These are phyloP conservation scores for Mortierella sp. DNA, from an alignment of 371 early-diverging fungal genomes.

Conservation along the genomic window DNA sequence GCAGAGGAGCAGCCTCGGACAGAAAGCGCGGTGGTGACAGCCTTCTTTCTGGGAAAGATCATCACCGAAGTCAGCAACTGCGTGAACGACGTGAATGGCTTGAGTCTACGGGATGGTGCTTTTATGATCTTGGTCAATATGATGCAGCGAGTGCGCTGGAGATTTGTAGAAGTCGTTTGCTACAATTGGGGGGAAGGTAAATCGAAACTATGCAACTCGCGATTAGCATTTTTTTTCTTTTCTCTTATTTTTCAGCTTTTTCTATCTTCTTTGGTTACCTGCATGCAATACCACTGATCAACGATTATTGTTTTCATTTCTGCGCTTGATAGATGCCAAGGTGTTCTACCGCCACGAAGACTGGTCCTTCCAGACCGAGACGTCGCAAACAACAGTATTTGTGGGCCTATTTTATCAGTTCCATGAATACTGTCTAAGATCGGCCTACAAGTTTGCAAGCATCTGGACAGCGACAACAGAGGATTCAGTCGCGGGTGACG, in stretches of 20 bases:
- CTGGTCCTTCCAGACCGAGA: constrained; percentile 84
- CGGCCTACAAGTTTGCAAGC: constrained; percentile 69
- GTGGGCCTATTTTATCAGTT: constrained; percentile 77
- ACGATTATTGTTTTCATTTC: constrained; percentile 23
- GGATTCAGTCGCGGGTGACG: constrained; percentile 27
- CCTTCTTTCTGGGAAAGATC: constrained; percentile 66
- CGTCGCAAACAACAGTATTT: constrained; percentile 72
- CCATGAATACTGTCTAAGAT: constrained; percentile 76
- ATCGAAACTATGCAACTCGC: background rate
- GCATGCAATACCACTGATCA: constrained; percentile 21
- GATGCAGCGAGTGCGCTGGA: constrained; percentile 66
- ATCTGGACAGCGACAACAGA: constrained; percentile 62
- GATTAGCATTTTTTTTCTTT: constrained; percentile 20
- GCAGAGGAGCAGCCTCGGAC: constrained; percentile 54
- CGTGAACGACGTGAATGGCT: constrained; percentile 66
- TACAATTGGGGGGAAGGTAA: constrained; percentile 69
- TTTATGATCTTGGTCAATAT: constrained; percentile 64
- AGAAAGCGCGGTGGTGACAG: constrained; percentile 68
- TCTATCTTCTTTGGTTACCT: background rate
- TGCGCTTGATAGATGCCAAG: constrained; percentile 72
- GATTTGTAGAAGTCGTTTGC: constrained; percentile 67
- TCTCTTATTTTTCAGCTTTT: constrained; percentile 17
- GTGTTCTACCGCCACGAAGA: constrained; percentile 86
- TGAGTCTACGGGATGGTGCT: constrained; percentile 66
- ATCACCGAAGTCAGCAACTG: constrained; percentile 67